phyloP scores from a whole-genome alignment of 768 basidiomycete species.

The Serendipita sp. region DNA sequence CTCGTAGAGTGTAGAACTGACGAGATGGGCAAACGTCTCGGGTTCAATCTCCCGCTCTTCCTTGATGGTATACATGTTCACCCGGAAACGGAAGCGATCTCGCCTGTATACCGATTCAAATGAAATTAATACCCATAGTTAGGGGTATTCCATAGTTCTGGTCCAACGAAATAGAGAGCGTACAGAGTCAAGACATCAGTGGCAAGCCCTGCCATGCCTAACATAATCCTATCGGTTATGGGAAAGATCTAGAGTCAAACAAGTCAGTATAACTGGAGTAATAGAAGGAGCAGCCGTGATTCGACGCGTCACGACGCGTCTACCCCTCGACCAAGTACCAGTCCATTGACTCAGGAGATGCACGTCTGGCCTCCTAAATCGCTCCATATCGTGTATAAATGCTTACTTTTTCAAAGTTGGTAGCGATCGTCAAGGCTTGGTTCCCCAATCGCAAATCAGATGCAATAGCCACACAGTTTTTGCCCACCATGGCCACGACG shows the following conservation, averaged over 20 bases:
- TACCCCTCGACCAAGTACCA: too few relatives aligned
- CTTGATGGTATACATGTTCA: slow-evolving; percentile 99
- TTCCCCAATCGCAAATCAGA: slow-evolving; percentile 85
- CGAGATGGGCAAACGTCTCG: slow-evolving; percentile 87
- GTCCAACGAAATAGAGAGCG: slow-evolving; percentile 8
- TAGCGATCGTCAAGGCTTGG: slow-evolving; percentile 68
- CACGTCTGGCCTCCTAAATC: too few relatives aligned
- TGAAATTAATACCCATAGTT: not conserved
- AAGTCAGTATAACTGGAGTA: slow-evolving; percentile 5
- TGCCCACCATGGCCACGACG: slow-evolving; percentile 97
- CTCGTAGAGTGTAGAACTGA: slow-evolving; percentile 91
- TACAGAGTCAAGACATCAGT: slow-evolving; percentile 88
- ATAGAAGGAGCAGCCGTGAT: not conserved
- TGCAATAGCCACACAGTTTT: slow-evolving; percentile 97
- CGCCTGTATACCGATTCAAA: slow-evolving; percentile 29
- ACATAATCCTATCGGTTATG: slow-evolving; percentile 77
- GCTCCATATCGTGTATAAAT: not conserved
- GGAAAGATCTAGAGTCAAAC: slow-evolving; percentile 62
- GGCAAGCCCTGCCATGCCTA: slow-evolving; percentile 83
- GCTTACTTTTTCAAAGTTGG: slow-evolving; percentile 84
- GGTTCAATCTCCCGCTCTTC: slow-evolving; percentile 95
- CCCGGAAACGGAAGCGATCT: slow-evolving; percentile 80
- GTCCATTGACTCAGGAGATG: too few relatives aligned
- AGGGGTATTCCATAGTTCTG: not conserved
- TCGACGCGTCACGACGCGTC: slow-evolving; percentile 15